Conservation (phyloP, 495 filamentous ascomycete genomes). For the Penicillium fimorum region DNA sequence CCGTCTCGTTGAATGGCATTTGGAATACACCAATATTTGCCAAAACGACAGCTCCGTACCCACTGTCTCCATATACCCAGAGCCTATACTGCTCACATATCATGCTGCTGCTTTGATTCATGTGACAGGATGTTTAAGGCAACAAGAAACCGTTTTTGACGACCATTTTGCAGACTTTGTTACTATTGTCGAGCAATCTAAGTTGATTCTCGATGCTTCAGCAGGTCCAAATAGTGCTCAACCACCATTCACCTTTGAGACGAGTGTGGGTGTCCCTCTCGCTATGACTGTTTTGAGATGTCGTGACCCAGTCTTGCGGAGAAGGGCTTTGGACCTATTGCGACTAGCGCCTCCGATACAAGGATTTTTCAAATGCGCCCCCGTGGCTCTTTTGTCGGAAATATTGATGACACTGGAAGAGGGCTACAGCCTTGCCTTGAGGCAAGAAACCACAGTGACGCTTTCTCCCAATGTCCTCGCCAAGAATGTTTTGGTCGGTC, state of each 20-base stretch:
- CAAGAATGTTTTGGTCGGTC: background rate
- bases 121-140: constrained; percentile 17
- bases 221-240: constrained; percentile 21
- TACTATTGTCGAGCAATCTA: constrained; percentile 31
- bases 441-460: background rate
- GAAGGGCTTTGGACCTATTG: constrained; percentile 29
- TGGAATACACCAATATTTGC: constrained; percentile 9
- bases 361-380: constrained; percentile 28
- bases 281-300: constrained; percentile 35
- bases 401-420: constrained; percentile 35
- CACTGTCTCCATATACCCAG: background rate
- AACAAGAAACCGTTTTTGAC: constrained; percentile 23
- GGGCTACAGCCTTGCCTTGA: constrained; percentile 8
- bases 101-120: constrained; percentile 14
- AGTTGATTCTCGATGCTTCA: constrained; percentile 18
- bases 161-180: constrained; percentile 26
- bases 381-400: constrained; percentile 18
- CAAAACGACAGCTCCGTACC: background rate
- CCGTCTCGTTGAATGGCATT: constrained; percentile 13
- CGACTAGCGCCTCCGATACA: constrained; percentile 29
- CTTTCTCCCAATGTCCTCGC: background rate
- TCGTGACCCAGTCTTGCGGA: constrained; percentile 31
- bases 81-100: constrained; percentile 17
- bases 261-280: constrained; percentile 35
- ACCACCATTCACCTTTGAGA: constrained; percentile 41